These are phyloP conservation scores for Xylaria palmicola DNA, from an alignment of 495 filamentous ascomycete species.

Conservation along the genomic window DNA sequence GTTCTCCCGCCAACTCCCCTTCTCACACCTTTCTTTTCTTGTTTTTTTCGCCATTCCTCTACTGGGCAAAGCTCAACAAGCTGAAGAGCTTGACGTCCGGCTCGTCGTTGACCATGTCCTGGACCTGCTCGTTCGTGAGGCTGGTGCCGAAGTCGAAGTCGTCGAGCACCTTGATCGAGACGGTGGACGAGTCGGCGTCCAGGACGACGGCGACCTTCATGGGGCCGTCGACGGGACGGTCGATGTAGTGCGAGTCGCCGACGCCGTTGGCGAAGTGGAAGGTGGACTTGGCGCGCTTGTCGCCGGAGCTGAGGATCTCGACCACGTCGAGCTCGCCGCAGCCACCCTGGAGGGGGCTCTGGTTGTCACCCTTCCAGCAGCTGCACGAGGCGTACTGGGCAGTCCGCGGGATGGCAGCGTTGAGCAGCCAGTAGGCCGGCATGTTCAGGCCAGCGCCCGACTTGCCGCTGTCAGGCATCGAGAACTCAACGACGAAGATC, in stretches of 20 bases:
- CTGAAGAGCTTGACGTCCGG: conserved; percentile 22
- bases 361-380: conserved; percentile 57
- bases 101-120: conserved; percentile 30
- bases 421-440: conserved; percentile 70
- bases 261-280: conserved; percentile 57
- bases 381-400: conserved; percentile 65
- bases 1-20: background rate
- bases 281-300: conserved; percentile 54
- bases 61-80: conserved; percentile 24
- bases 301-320: conserved; percentile 58
- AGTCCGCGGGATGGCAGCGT: conserved; percentile 65
- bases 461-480: conserved; percentile 57
- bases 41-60: background rate
- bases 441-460: conserved; percentile 51
- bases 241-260: conserved; percentile 63
- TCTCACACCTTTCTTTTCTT: background rate
- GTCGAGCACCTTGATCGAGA: conserved; percentile 38
- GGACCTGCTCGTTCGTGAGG: conserved; percentile 34
- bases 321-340: conserved; percentile 75
- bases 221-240: conserved; percentile 50
- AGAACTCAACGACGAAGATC: conserved; percentile 66
- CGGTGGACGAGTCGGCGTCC: conserved; percentile 30
- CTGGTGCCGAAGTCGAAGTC: conserved; percentile 29
- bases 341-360: conserved; percentile 35
- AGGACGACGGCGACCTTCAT: conserved; percentile 64